Evolutionary conservation across 352 stramenopile genomes (phyloP), one percentile per base, ranked within the genome.

Genomic region (Phytophthora aleatoria): DNA sequence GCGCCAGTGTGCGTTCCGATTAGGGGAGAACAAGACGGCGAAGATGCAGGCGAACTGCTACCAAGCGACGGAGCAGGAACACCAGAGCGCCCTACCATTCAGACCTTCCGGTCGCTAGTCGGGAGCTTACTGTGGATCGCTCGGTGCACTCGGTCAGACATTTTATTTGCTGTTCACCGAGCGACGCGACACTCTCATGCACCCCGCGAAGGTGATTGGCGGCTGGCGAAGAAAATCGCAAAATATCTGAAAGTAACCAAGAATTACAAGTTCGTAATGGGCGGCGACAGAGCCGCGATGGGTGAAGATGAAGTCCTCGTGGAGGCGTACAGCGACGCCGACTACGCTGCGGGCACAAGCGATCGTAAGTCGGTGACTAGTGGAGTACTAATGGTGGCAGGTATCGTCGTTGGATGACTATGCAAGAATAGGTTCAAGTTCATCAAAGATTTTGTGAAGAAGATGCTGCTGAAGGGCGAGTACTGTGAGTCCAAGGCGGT

Each of bases 121-220:
- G 71, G 69, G 0, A 81, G 62, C 10, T 50, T 84, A 16, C 47
- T 81, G 2, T 84, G 72, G 69, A 62, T 73, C 4, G 26, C 69
- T 2, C n/a, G 69, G 4, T 81, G 64, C 49, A 80, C 68, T 2
- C 15, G 69, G 7, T 62, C 64, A 0, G 74, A 73, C 52, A 77
- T 81, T 4, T 15, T 61, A 0, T 73, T 62, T 45, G 57, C 69
- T 0, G 56, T 76, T 8, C 61, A 81, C 20, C 11, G 45, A 8
- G 67, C 55, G 33, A 71, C 67, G 0, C 28, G 70, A 3, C 44
- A 26, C 1, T 28, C 55, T 2, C 73, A 78, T 26, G 42, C 48
- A 13, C 67, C 59, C 0, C 57, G 39, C 0, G 38, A 45, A 1
- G 10, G 9, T 3, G 58, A 78, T 28, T 72, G 47, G 50, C 50